Evolutionary conservation across 1,284 basidiomycete genomes (phyloP).

Genomic region (Phlebopus sp.): DNA sequence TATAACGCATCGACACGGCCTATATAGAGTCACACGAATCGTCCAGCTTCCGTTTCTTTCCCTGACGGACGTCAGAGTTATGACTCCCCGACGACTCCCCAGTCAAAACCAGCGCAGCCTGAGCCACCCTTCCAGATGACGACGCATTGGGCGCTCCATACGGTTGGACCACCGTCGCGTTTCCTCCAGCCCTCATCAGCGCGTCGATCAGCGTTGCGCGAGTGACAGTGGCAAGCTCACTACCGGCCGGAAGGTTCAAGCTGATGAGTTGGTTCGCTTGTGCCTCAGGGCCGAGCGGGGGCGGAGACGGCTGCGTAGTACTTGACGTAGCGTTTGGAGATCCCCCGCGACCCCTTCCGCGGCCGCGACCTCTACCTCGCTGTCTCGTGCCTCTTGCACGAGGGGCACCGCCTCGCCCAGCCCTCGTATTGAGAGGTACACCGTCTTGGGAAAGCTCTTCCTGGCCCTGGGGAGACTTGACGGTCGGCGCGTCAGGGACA

Average conservation of each 20-base stretch:
- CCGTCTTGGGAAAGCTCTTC: background rate
- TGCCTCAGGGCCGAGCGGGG: background rate
- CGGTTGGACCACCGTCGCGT: background rate
- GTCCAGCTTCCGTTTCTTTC: constrained; percentile 25
- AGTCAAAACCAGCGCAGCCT: background rate
- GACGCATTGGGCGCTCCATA: background rate
- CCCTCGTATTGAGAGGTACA: background rate
- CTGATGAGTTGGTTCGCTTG: background rate
- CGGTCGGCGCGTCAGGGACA: background rate
- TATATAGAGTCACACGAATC: constrained; percentile 10
- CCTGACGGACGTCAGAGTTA: constrained; percentile 2
- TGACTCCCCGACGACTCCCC: background rate
- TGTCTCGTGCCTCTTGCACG: constrained; percentile 3
- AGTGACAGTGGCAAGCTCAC: background rate
- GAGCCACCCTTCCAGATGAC: too few species aligned
- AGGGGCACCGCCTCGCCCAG: background rate
- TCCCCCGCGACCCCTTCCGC: background rate
- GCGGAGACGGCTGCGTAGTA: too few species aligned
- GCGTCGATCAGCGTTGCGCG: background rate
- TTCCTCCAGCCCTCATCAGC: background rate
- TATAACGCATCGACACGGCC: constrained; percentile 1
- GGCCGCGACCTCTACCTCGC: background rate
- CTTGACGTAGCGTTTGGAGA: background rate
- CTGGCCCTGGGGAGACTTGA: background rate
- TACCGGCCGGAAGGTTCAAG: background rate